Evolutionary conservation across 305 asterid genomes (phyloP).

Genomic region (Lippia alba): DNA sequence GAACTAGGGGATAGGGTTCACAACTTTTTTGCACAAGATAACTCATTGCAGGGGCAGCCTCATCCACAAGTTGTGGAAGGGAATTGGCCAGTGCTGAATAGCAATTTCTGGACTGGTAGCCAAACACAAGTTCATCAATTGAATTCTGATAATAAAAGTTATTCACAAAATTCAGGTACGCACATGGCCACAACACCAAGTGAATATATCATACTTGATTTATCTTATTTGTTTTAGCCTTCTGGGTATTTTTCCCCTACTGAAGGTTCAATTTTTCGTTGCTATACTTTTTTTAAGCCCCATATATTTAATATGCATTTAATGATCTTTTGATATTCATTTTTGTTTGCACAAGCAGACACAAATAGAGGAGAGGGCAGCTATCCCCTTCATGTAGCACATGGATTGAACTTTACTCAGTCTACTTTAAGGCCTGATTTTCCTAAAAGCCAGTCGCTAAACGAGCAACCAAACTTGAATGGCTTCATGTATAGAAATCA

Average conservation of each 20-base stretch:
- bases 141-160: constrained; percentile 55
- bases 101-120: constrained; percentile 68
- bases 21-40: constrained; percentile 92
- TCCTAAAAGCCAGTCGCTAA: constrained; percentile 52
- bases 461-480: constrained; percentile 65
- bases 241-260: neutral
- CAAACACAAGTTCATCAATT: constrained; percentile 56
- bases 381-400: constrained; percentile 55
- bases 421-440: constrained; percentile 65
- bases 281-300: neutral
- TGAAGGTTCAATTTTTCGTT: neutral
- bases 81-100: constrained; percentile 67
- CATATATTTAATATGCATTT: neutral
- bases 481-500: constrained; percentile 71
- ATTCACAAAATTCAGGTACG: constrained; percentile 65
- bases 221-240: constrained; percentile 1
- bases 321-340: constrained; percentile 20
- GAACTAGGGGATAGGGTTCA: constrained; percentile 93
- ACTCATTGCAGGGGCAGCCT: constrained; percentile 68
- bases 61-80: constrained; percentile 61
- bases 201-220: neutral
- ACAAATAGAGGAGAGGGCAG: constrained; percentile 65
- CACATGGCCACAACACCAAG: constrained; percentile 26
- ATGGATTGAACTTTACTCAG: constrained; percentile 66
- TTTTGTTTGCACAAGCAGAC: constrained; percentile 52